A percentile compares a stretch with the other conserved stretches of the same genome.
These are phyloP conservation scores for Ceratocystis huliohia DNA, from an alignment of 2,329 filamentous ascomycete genomes.

Conservation along the genomic window DNA sequence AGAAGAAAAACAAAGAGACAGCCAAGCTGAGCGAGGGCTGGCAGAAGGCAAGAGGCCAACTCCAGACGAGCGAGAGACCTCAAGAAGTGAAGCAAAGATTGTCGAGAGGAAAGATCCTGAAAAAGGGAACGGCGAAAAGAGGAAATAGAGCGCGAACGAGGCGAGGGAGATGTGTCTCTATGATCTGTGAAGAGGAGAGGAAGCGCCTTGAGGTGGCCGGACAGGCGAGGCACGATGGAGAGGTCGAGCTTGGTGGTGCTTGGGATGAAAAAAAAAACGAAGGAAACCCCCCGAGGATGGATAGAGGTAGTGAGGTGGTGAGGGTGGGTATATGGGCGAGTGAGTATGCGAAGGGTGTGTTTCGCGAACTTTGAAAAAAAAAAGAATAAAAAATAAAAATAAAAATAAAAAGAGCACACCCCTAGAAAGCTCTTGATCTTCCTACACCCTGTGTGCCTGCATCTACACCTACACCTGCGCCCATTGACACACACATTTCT, in stretches of 20 bases:
- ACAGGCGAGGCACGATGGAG: background rate
- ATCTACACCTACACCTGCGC: too few species aligned
- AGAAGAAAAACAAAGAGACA: background rate
- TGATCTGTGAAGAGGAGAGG: background rate
- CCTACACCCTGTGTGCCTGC: too few species aligned
- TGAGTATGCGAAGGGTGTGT: too few species aligned
- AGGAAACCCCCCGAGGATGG: too few species aligned
- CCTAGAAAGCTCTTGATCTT: too few species aligned
- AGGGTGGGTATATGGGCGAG: too few species aligned
- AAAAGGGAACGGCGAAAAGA: background rate
- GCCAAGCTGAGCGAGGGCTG: background rate
- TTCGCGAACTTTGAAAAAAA: too few species aligned
- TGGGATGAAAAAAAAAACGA: too few species aligned
- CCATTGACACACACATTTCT: too few species aligned
- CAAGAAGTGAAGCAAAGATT: background rate
- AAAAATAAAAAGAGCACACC: background rate
- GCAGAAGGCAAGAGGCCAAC: background rate
- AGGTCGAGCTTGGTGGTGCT: background rate
- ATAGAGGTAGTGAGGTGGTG: too few species aligned
- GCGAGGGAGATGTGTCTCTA: background rate
- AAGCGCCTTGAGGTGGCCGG: background rate
- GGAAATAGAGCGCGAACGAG: background rate
- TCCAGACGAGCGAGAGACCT: background rate
- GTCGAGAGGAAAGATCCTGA: background rate
- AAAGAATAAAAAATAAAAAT: background rate